Percentiles rank a stretch among this genome's conserved stretches.
These are phyloP conservation scores for Jimgerdemannia flammicorona DNA, from an alignment of 192 early-diverging fungal species.

Conservation along the genomic window DNA sequence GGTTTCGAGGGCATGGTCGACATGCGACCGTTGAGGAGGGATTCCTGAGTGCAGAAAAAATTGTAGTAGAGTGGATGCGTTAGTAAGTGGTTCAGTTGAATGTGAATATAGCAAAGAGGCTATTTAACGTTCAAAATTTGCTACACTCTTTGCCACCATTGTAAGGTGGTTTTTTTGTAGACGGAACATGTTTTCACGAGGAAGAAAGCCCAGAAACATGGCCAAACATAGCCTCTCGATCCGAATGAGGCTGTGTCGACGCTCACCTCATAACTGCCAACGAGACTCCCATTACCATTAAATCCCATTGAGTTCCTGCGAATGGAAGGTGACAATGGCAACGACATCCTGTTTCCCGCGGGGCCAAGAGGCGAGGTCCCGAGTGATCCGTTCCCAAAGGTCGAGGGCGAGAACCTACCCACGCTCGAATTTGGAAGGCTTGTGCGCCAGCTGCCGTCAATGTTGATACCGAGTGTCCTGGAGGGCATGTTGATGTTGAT, in stretches of 20 bases:
- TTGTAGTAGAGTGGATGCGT: neutral
- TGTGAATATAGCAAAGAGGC: too few relatives aligned
- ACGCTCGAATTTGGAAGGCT: neutral
- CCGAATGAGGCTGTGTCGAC: neutral
- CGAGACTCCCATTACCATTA: constrained; percentile 22
- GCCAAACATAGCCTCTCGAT: too few relatives aligned
- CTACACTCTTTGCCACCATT: neutral
- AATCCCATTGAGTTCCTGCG: neutral
- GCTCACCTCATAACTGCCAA: constrained; percentile 42
- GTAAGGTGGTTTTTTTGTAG: neutral
- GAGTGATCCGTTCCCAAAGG: neutral
- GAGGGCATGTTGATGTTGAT: neutral
- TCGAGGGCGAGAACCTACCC: neutral
- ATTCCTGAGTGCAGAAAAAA: constrained; percentile 38
- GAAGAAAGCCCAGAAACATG: too few relatives aligned
- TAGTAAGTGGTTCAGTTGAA: neutral
- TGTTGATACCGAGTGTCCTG: neutral
- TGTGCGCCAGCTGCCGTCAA: neutral
- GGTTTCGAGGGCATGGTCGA: constrained; percentile 72
- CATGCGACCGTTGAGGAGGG: constrained; percentile 73
- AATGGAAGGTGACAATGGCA: neutral
- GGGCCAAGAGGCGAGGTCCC: neutral
- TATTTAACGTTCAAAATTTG: neutral
- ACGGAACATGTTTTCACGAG: neutral
- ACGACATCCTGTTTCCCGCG: neutral